Evolutionary conservation across 1,139 yeast species (phyloP).

Genomic region (Sugiyamaella novakii): DNA sequence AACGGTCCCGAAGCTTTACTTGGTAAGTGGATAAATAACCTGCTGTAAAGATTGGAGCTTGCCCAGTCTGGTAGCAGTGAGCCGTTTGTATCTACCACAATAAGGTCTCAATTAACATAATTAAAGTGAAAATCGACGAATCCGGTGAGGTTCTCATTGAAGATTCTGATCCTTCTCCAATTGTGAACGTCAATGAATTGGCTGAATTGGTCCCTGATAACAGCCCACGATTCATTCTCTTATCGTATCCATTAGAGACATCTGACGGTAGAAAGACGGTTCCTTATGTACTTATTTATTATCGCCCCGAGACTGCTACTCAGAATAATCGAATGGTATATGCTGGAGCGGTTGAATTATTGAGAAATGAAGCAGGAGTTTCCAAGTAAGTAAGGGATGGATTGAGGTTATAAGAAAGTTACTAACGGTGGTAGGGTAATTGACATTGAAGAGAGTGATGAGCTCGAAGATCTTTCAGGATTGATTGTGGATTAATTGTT

Average conservation of each 20-base stretch:
- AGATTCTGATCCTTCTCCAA: constrained; percentile 30
- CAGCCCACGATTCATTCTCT: constrained; percentile 69
- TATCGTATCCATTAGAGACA: constrained; percentile 74
- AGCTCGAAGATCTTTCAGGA: constrained; percentile 36
- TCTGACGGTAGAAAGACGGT: constrained; percentile 71
- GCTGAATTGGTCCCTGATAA: constrained; percentile 81
- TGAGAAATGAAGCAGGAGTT: constrained; percentile 78
- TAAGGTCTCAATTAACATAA: background rate
- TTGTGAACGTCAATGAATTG: constrained; percentile 53
- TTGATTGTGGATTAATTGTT: constrained; percentile 18
- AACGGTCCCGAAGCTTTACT: constrained; percentile 64
- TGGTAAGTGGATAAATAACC: constrained; percentile 45
- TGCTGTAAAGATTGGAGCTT: background rate
- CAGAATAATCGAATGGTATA: constrained; percentile 81
- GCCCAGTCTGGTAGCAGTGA: background rate
- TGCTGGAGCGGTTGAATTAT: constrained; percentile 84
- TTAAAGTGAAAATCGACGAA: constrained; percentile 28
- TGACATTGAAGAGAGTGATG: constrained; percentile 40
- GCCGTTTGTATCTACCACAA: background rate
- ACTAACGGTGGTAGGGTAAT: constrained; percentile 31
- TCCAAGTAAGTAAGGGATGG: constrained; percentile 62
- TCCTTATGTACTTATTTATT: constrained; percentile 78
- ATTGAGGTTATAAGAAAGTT: too few relatives aligned
- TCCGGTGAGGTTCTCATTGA: constrained; percentile 32
- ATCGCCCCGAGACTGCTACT: constrained; percentile 82